Base-by-base conservation (phyloP, 345 rosid genomes). In the Citrus hindsii region DNA sequence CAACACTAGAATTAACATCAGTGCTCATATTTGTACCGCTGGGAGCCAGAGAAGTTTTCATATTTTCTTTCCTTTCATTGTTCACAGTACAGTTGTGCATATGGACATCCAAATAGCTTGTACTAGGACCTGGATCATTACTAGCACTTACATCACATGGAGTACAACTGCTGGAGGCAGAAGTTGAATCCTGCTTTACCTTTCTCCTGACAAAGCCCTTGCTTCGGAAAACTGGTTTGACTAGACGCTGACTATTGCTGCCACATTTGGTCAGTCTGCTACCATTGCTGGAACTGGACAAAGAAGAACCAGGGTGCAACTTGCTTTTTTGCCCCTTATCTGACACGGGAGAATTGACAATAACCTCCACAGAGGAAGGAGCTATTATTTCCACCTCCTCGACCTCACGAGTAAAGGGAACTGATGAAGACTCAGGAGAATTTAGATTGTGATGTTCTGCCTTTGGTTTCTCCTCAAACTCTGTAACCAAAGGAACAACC, bases 121-220 rank as follows among this genome's bases (percentile, higher is more conserved):
- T 76, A 69, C 86, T 74, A 67, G 85, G 83, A 80, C 78, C 84
- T 74, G 53, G 62, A 77, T 85, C 87, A 70, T 71, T 77, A 48
- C 76, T 63, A n/a, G 56, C 64, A 76, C 75, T 83, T 62, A 76
- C 73, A 63, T 64, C 78, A 59, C 79, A 77, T 58, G 79, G 61
- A 75, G 48, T 78, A 40, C 78, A 81, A 80, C 83, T 83, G 83
- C 83, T 56, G 71, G 82, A 80, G 46, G 81, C 76, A 79, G 84
- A 81, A 75, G 42, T 46, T 37, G 80, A 71, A 35, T 83, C 86
- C 24, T 76, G 85, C 80, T 85, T 92, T 64, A 78, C 78, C 74
- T 88, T 92, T 88, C 88, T 90, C 87, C 80, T 89, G 2, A 82
- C 38, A 67, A 89, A 87, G 80, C 84, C 85, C 82, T 86, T 92